Evolutionary conservation across 2,329 filamentous ascomycete genomes (phyloP).

Genomic region (Arthrobotrys iridis): DNA sequence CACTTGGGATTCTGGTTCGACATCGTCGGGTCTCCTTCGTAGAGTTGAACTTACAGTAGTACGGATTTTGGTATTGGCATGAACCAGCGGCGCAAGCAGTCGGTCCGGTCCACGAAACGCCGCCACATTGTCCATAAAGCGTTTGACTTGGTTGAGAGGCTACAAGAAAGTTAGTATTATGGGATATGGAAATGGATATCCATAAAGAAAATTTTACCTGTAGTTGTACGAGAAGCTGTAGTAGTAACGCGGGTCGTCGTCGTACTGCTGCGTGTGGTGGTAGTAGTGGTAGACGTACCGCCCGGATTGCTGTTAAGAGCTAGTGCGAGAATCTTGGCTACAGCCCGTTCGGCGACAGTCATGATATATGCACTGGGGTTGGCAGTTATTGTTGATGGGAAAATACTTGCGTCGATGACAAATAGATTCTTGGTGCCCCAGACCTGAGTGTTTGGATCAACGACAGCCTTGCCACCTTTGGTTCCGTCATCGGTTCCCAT

Average conservation of each 20-base stretch:
- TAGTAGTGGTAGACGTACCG: slow-evolving; percentile 38
- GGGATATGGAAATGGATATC: neutral
- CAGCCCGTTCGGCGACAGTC: slow-evolving; percentile 71
- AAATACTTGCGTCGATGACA: slow-evolving; percentile 74
- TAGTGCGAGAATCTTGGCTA: slow-evolving; percentile 66
- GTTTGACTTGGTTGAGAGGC: slow-evolving; percentile 21
- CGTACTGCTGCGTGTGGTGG: slow-evolving; percentile 2
- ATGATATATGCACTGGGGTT: slow-evolving; percentile 75
- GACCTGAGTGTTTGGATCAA: slow-evolving; percentile 72
- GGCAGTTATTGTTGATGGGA: slow-evolving; percentile 74
- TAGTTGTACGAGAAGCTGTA: slow-evolving; percentile 11
- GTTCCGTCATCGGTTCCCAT: slow-evolving; percentile 70
- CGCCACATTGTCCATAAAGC: slow-evolving; percentile 60
- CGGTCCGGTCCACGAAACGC: slow-evolving; percentile 59
- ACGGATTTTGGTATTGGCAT: slow-evolving; percentile 60
- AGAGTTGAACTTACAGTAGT: slow-evolving; percentile 55
- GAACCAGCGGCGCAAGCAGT: slow-evolving; percentile 60
- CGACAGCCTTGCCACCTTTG: slow-evolving; percentile 64
- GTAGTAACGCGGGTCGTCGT: neutral
- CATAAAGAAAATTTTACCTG: slow-evolving; percentile 3
- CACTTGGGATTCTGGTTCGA: neutral
- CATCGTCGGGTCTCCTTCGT: neutral
- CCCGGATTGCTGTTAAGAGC: slow-evolving; percentile 44
- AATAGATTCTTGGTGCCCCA: slow-evolving; percentile 76
- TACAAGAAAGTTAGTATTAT: slow-evolving; percentile 14